These are phyloP conservation scores for Fraxinus velutina DNA, from an alignment of 305 asterid species.

Conservation along the genomic window DNA sequence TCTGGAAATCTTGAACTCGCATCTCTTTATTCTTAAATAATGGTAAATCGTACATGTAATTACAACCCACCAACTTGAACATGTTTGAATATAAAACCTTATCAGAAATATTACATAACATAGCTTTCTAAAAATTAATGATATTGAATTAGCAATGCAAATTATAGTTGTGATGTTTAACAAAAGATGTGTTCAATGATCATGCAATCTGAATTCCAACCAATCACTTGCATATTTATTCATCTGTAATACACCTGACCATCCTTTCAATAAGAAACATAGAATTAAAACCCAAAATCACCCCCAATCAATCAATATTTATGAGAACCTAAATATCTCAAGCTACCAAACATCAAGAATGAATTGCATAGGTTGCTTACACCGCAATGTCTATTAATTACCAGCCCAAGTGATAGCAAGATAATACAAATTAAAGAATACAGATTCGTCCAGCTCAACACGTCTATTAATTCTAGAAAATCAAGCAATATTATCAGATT, in stretches of 20 bases:
- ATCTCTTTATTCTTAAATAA: not conserved
- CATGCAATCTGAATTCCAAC: not conserved
- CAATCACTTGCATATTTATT: not conserved
- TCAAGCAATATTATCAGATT: conserved; percentile 10
- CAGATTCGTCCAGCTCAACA: conserved; percentile 25
- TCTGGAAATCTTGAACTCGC: not conserved
- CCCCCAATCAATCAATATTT: not conserved
- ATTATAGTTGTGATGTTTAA: not conserved
- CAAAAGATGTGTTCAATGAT: not conserved
- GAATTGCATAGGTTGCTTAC: not conserved
- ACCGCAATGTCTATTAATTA: not conserved
- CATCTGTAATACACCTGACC: not conserved
- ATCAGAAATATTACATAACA: not conserved
- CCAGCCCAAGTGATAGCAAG: not conserved
- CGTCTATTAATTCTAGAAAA: conserved; percentile 19
- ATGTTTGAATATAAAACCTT: not conserved
- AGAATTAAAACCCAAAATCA: not conserved
- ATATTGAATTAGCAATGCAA: not conserved
- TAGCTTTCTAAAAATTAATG: not conserved
- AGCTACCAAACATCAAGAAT: not conserved
- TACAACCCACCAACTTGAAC: not conserved
- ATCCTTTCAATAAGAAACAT: not conserved
- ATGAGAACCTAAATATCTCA: not conserved
- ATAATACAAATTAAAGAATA: conserved; percentile 3
- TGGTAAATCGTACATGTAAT: not conserved